Evolutionary conservation across 176 grass and related monocot genomes (phyloP).

Genomic region (Raddia distichophylla): DNA sequence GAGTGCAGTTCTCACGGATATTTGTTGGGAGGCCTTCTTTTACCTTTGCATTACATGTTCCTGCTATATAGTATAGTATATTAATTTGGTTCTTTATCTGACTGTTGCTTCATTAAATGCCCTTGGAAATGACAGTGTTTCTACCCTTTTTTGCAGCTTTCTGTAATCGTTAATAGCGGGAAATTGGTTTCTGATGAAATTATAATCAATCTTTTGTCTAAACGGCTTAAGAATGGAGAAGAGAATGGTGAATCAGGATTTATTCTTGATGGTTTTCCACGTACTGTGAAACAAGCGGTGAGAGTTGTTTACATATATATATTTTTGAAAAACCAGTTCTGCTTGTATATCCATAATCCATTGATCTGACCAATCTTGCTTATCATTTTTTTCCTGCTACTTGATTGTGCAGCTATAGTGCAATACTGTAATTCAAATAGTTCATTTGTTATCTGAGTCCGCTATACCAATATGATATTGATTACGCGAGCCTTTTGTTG

Average conservation of each 20-base stretch:
- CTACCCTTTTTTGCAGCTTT: slow-evolving; percentile 53
- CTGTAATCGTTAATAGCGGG: slow-evolving; percentile 84
- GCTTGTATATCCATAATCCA: background rate
- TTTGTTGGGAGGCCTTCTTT: background rate
- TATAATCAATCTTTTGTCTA: slow-evolving; percentile 80
- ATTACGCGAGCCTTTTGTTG: background rate
- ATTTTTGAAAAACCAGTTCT: background rate
- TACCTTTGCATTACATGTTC: background rate
- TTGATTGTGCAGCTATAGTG: slow-evolving; percentile 8
- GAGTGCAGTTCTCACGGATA: background rate
- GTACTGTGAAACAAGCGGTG: slow-evolving; percentile 95
- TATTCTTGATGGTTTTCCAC: slow-evolving; percentile 95
- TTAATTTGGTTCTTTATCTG: background rate
- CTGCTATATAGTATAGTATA: background rate
- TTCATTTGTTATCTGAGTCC: background rate
- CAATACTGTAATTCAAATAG: slow-evolving; percentile 8
- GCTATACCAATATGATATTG: background rate
- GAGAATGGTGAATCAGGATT: slow-evolving; percentile 88
- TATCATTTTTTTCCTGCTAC: background rate
- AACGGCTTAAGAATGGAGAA: slow-evolving; percentile 75
- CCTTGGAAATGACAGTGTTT: background rate
- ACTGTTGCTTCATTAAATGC: background rate
- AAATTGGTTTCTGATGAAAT: slow-evolving; percentile 96
- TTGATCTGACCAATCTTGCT: background rate
- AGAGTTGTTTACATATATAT: slow-evolving; percentile 34